Conservation (phyloP, 345 rosid species). For the Sisymbrium irio region DNA sequence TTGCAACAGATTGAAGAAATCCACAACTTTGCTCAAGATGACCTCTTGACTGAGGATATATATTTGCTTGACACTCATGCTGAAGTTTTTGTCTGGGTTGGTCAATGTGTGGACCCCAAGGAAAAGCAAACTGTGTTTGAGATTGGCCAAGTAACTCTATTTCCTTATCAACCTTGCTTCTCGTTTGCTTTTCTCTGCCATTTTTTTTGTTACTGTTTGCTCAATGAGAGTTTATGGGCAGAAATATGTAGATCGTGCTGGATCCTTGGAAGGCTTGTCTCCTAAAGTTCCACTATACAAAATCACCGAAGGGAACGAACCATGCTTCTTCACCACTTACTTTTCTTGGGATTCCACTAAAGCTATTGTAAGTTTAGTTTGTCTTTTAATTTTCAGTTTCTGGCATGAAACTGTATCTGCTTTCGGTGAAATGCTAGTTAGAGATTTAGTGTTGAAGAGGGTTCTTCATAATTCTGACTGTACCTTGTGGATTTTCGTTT, state of each 20-base stretch:
- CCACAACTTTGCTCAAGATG: constrained; percentile 88
- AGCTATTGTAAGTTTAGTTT: constrained; percentile 55
- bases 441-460: not conserved
- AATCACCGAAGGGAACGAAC: constrained; percentile 97
- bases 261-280: constrained; percentile 75
- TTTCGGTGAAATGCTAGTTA: not conserved
- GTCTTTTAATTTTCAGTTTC: not conserved
- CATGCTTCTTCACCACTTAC: constrained; percentile 86
- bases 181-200: not conserved
- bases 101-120: constrained; percentile 72
- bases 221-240: constrained; percentile 38
- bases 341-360: constrained; percentile 86
- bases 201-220: constrained; percentile 9
- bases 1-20: constrained; percentile 79
- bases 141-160: constrained; percentile 69
- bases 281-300: constrained; percentile 82
- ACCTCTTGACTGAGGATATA: constrained; percentile 87
- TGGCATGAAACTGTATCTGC: not conserved
- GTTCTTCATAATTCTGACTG: not conserved
- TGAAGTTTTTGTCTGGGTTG: constrained; percentile 97
- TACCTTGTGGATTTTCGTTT: not conserved
- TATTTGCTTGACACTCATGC: constrained; percentile 89
- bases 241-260: constrained; percentile 80
- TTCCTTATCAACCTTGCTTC: not conserved
- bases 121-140: constrained; percentile 93